A percentile compares a stretch with the other conserved stretches of the same genome.
phyloP scores from a whole-genome alignment of 148 eudicot species.

The Heliamphora exappendiculata region DNA sequence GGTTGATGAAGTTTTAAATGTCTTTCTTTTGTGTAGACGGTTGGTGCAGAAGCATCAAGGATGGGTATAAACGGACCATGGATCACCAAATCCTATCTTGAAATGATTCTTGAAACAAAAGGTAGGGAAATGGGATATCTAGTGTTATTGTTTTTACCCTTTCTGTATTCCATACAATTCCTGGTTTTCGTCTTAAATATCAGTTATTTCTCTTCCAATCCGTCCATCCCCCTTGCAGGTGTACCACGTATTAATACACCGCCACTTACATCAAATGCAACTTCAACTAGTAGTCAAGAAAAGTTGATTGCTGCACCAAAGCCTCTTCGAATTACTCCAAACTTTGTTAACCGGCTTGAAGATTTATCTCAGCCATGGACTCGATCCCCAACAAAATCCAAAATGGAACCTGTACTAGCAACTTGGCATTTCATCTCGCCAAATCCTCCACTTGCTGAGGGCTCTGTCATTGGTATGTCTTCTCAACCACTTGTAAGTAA shows the following conservation, averaged over 20 bases:
- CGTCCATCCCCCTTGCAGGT: constrained; percentile 35
- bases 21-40: constrained; percentile 40
- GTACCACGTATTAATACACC: constrained; percentile 96
- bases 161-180: not conserved
- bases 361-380: constrained; percentile 99
- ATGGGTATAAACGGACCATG: constrained; percentile 73
- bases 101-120: constrained; percentile 83
- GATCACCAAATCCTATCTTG: constrained; percentile 97
- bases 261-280: constrained; percentile 49
- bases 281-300: constrained; percentile 48
- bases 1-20: not conserved
- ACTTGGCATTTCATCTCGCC: constrained; percentile 80
- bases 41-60: constrained; percentile 80
- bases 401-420: constrained; percentile 80
- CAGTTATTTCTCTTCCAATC: constrained; percentile 7
- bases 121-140: constrained; percentile 37
- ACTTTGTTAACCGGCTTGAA: constrained; percentile 70
- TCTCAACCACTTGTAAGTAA: constrained; percentile 10
- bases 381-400: constrained; percentile 93
- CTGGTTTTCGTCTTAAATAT: not conserved
- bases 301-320: constrained; percentile 62
- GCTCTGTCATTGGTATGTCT: constrained; percentile 53
- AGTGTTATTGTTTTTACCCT: not conserved
- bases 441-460: constrained; percentile 40
- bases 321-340: constrained; percentile 78